Evolutionary conservation across 352 stramenopile species (phyloP).

Genomic region (Phytophthora cryptogea): DNA sequence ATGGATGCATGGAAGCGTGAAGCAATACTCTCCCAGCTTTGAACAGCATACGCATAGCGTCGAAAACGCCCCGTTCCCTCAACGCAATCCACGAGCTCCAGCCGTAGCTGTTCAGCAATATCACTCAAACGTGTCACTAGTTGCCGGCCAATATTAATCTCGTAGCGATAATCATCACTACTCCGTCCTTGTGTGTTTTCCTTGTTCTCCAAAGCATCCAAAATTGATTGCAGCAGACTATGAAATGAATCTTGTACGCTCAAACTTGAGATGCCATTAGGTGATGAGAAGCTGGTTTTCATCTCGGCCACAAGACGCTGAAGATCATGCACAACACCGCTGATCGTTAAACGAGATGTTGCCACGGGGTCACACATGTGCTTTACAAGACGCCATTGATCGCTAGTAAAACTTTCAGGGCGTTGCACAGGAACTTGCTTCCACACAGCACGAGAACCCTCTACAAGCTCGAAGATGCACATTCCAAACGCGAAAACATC

Average conservation of each 20-base stretch:
- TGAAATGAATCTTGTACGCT: constrained; percentile 1
- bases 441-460: too few relatives aligned
- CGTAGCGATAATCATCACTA: neutral
- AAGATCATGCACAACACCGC: constrained; percentile 20
- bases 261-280: neutral
- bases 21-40: constrained; percentile 12
- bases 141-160: constrained; percentile 8
- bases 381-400: constrained; percentile 21
- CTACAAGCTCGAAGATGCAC: constrained; percentile 19
- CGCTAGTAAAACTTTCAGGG: constrained; percentile 7
- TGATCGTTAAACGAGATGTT: constrained; percentile 3
- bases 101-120: constrained; percentile 1
- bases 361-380: constrained; percentile 20
- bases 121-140: constrained; percentile 8
- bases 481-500: constrained; percentile 22
- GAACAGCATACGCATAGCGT: constrained; percentile 4
- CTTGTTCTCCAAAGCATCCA: neutral
- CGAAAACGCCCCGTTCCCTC: constrained; percentile 15
- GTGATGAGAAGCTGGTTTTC: neutral
- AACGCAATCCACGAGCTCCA: neutral
- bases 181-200: neutral
- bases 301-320: constrained; percentile 3
- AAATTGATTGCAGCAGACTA: neutral
- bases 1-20: constrained; percentile 6
- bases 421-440: too few relatives aligned